Percentiles rank a stretch among this genome's conserved stretches.
Evolutionary conservation across 768 basidiomycete genomes (phyloP).

Genomic region (Tephrocybe sp.): DNA sequence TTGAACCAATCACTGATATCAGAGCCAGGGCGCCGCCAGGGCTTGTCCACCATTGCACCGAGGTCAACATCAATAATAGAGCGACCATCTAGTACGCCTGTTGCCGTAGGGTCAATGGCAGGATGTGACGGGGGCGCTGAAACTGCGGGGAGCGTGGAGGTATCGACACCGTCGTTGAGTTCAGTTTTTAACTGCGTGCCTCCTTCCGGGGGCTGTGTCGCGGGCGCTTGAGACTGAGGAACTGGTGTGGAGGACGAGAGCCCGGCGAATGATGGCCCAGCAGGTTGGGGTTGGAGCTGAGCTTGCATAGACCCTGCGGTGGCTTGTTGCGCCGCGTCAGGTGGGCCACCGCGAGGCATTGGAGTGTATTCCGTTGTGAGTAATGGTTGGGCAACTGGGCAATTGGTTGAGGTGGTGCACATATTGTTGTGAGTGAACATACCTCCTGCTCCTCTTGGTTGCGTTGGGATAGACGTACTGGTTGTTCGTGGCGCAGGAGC

Average conservation of each 20-base stretch:
- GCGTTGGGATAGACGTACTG: slow-evolving; percentile 28
- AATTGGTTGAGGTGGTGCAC: neutral
- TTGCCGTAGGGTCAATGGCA: slow-evolving; percentile 62
- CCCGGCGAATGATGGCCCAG: slow-evolving; percentile 20
- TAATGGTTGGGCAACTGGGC: slow-evolving; percentile 49
- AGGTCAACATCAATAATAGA: slow-evolving; percentile 87
- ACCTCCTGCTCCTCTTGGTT: slow-evolving; percentile 28
- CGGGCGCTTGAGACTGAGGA: slow-evolving; percentile 16
- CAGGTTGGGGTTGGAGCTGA: slow-evolving; percentile 22
- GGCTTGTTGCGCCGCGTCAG: slow-evolving; percentile 15
- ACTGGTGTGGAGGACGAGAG: neutral
- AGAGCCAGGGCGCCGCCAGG: slow-evolving; percentile 89
- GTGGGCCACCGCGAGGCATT: slow-evolving; percentile 57
- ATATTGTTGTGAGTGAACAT: neutral
- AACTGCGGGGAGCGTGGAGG: slow-evolving; percentile 62
- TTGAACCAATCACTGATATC: slow-evolving; percentile 99
- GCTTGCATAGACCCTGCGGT: slow-evolving; percentile 14
- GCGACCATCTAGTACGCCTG: slow-evolving; percentile 70
- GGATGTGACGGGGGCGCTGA: slow-evolving; percentile 81
- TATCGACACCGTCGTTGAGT: slow-evolving; percentile 65
- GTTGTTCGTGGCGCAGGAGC: slow-evolving; percentile 29
- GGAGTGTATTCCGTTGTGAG: slow-evolving; percentile 84
- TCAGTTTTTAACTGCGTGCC: slow-evolving; percentile 20
- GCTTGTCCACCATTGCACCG: slow-evolving; percentile 71
- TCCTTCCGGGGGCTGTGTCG: slow-evolving; percentile 8